Evolutionary conservation across 352 stramenopile species (phyloP).

Genomic region (Phytophthora kernoviae): DNA sequence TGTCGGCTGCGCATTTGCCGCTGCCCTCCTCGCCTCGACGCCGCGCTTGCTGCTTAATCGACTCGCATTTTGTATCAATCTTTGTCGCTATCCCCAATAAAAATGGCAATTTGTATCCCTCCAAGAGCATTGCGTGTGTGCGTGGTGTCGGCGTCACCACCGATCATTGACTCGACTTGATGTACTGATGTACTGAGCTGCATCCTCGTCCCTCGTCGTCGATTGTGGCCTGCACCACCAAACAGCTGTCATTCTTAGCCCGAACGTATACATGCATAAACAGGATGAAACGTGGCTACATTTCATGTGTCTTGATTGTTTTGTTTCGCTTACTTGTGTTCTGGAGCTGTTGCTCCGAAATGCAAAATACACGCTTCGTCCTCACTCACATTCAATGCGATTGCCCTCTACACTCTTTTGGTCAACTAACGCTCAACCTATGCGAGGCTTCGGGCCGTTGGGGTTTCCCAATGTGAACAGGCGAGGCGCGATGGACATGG

Average conservation of each 20-base stretch:
- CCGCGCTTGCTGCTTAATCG: constrained; percentile 5
- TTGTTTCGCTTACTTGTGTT: constrained; percentile 19
- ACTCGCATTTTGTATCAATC: constrained; percentile 29
- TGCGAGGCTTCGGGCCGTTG: constrained; percentile 59
- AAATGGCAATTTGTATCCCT: constrained; percentile 29
- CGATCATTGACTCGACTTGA: constrained; percentile 2
- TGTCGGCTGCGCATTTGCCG: not conserved
- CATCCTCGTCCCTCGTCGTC: constrained; percentile 1
- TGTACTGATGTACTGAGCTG: not conserved
- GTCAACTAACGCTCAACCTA: constrained; percentile 12
- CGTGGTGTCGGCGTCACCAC: no score
- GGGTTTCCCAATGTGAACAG: constrained; percentile 95
- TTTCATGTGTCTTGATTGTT: constrained; percentile 16
- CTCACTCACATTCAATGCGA: constrained; percentile 2
- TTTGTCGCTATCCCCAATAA: constrained; percentile 27
- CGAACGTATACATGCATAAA: constrained; percentile 16
- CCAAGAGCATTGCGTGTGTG: constrained; percentile 1
- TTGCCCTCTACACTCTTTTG: not conserved
- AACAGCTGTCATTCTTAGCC: constrained; percentile 11
- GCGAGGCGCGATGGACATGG: constrained; percentile 99
- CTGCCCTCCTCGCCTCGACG: not conserved
- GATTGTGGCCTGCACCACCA: constrained; percentile 24
- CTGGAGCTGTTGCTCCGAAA: constrained; percentile 14
- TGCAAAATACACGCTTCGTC: constrained; percentile 19
- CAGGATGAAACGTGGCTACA: constrained; percentile 10